Evolutionary conservation across 2,329 filamentous ascomycete species (phyloP), one percentile per base, ranked within the genome.

Genomic region (Epichloe brachyelytri): DNA sequence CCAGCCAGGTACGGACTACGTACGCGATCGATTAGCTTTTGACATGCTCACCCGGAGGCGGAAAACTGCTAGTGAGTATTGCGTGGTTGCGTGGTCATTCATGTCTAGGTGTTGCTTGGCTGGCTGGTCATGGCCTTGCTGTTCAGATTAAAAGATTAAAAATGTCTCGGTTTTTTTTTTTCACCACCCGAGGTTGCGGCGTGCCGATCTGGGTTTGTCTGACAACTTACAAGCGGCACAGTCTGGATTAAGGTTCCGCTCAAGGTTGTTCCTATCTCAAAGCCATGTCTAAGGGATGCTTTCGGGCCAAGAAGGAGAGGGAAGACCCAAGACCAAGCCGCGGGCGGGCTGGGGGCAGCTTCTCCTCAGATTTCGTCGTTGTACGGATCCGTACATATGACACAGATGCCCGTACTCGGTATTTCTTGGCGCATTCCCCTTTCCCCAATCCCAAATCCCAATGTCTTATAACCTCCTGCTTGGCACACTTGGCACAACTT

Each of bases 251-350:
- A 57, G 54, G 53, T 57, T 57, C 47, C 50, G 26, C 50, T 55
- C 56, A 56, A 57, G 56, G 53, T 57, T 57, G 53, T 55, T 48
- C 53, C 50, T 54, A 44, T 52, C 19, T 51, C 51, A 45, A 52
- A 53, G 51, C 51, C 51, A 48, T 48, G 50, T 52, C 54, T 51
- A 40, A 51, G 47, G 51, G 52, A 47, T 39, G n/a, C 17, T 37
- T 41, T 11, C 26, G 26, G 39, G 46, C 46, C 43, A 26, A 38
- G 30, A 44, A 38, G 22, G 6, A 8, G 6, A 8, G 22, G 7
- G 6, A 7, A 26, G 2, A 2, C 22, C 22, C 6, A 6, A 22
- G 20, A 22, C 20, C 22, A 26, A 26, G 22, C 22, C 22, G 22
- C 22, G 22, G 22, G 22, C 22, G 7, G 22, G 22, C 22, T 26